Evolutionary conservation across 73 alveolate species (phyloP), one percentile per base, ranked within the genome.

Genomic region (Blepharisma japonicum): DNA sequence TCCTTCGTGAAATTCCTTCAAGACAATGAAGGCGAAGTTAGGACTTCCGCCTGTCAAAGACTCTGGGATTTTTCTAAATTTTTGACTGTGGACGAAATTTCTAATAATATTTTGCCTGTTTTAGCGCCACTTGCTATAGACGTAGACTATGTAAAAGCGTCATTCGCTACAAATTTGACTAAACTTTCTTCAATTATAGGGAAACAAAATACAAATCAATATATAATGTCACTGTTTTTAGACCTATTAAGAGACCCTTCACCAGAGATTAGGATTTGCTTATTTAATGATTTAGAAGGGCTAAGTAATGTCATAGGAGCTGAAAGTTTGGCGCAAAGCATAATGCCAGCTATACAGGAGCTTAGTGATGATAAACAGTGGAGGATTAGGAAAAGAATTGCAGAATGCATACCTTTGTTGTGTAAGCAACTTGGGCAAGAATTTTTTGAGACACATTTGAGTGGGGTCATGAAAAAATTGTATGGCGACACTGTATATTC

Each of bases 341-440:
- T 93, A 66, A 79, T 93, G 78, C 97, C 98, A 18, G 93, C 97
- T 8, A 68, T 93, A 53, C 53, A 81, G 3, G 96, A 90, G 55
- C 83, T 93, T 25, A 54, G 91, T 6, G 68, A 83, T 45, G 95
- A 91, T 77, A 93, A 93, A 81, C 84, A 91, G 76, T 93, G 98
- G 98, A 79, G 98, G 74, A 81, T 83, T 55, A 90, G 90, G 80
- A 71, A 87, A 56, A 71, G 85, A 76, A 89, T 93, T 55, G 92
- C 87, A 18, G 91, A 93, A 72, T 81, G 79, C 49, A 83, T 91
- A 81, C 98, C 98, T 2, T 68, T 85, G 47, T 71, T 92, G n/a
- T 95, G 94, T 45, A 90, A 82, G 71, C 86, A 79, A 48, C 89
- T 93, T 72, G 93, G 95, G 45, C 93, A 90, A 67, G 81, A 77